These are phyloP conservation scores for Hortiboletus campestris DNA, from an alignment of 768 basidiomycete genomes.

Conservation along the genomic window DNA sequence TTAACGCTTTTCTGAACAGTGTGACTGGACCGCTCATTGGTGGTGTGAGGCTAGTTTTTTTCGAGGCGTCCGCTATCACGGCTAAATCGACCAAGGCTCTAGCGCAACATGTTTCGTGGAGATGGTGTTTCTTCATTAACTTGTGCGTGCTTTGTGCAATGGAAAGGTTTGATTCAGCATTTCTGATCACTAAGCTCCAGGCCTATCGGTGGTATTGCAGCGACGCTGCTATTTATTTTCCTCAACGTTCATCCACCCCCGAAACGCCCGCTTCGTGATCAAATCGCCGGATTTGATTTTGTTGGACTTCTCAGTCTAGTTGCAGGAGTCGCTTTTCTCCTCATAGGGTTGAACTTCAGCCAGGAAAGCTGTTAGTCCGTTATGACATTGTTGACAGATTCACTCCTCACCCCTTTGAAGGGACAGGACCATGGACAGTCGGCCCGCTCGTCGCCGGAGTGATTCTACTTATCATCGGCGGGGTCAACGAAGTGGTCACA, in stretches of 20 bases:
- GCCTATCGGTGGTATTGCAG: constrained; percentile 68
- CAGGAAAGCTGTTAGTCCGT: constrained; percentile 56
- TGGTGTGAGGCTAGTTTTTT: constrained; percentile 49
- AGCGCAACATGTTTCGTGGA: constrained; percentile 72
- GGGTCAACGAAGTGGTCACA: constrained; percentile 59
- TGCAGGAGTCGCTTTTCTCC: constrained; percentile 59
- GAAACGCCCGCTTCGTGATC: constrained; percentile 53
- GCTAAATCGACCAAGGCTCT: constrained; percentile 44
- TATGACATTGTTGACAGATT: background rate
- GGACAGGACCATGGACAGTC: constrained; percentile 58
- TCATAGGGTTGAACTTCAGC: constrained; percentile 71
- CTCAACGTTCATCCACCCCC: constrained; percentile 72
- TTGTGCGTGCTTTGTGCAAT: constrained; percentile 40
- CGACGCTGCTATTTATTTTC: constrained; percentile 61
- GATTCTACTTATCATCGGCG: constrained; percentile 46
- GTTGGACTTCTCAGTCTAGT: constrained; percentile 61
- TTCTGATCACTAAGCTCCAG: constrained; percentile 32
- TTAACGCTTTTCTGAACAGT: constrained; percentile 29
- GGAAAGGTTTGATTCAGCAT: background rate
- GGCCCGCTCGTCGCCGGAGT: constrained; percentile 54
- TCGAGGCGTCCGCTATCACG: too few species aligned
- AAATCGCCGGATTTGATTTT: constrained; percentile 67
- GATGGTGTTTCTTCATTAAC: constrained; percentile 83
- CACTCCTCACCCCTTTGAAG: constrained; percentile 28
- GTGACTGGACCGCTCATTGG: constrained; percentile 80